Evolutionary conservation across 2,329 filamentous ascomycete species (phyloP), one percentile per base, ranked within the genome.

Genomic region (Diaporthe sp.): DNA sequence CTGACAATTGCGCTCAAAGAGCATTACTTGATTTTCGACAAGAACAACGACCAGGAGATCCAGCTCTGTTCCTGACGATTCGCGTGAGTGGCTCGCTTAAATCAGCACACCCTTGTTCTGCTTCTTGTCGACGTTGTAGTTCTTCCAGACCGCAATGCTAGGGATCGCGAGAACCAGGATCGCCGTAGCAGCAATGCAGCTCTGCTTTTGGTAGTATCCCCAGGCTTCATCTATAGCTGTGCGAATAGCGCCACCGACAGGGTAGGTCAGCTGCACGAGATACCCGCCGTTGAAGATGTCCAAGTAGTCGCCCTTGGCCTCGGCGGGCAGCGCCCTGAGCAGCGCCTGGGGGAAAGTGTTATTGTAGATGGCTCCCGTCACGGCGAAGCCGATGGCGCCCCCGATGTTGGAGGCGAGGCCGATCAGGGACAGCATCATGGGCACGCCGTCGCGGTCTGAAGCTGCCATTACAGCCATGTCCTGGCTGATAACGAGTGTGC

Each of bases 391-490:
- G 20, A 84, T 81, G 3, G 83, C 81, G 6, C 82, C 81, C 1
- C 84, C 84, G 2, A 85, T 73, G 37, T 79, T 85, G 31, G 79
- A 78, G 75, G 81, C 83, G 13, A 85, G 77, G 13, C 82, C 81
- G 31, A 85, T 72, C 17, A 85, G 71, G 12, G 84, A 81, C 17
- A 85, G 79, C 79, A 85, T 81, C 81, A 85, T 83, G 31, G 76
- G 76, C 9, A 77, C 76, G 7, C 76, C 76, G 61, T 77, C 76
- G 28, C 76, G 76, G 61, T 77, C 76, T 1, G 76, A 87, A 2
- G 88, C 90, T 0, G 91, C 88, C 84, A 92, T 90, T 71, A 89
- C 87, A 13, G 89, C 89, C 63, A 92, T 86, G 79, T 92, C 88
- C 74, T 90, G 87, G 70, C 87, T 87, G 63, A 92, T 89, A 75